Evolutionary conservation across 208 protist genomes (phyloP), one percentile per base, ranked within the genome.

Genomic region (Naegleria lovaniensis): DNA sequence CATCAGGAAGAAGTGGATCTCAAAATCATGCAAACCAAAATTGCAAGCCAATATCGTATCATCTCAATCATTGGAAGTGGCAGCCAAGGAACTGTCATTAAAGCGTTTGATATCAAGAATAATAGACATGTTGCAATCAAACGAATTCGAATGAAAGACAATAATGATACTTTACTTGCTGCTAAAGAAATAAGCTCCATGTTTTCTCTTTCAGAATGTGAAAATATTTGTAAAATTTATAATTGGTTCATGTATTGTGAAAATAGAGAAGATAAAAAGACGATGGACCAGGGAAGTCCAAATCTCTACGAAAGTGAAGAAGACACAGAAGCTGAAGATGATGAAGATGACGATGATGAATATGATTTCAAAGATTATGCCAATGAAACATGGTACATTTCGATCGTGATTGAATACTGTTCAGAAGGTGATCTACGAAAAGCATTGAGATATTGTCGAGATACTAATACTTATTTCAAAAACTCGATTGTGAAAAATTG

Each of bases 121-220:
- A 83, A 83, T 39, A 83, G 33, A 83, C 33, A 38, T 39, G 22
- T n/a, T 1, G 75, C 75, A 39, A 83, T 83, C 33, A 83, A 83
- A 83, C 75, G 75, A 36, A 83, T 83, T 83, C 7, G 33, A 83
- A n/a, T 83, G 33, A 83, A 83, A n/a, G 75, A 83, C 33, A n/a
- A 83, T 39, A n/a, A 39, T 40, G 33, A 39, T 39, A 83, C 33
- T 5, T 15, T 40, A 15, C 13, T 39, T 2, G 75, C 75, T 5
- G 13, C n/a, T 36, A 83, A 39, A 83, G 75, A 83, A 83, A 83
- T 83, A 36, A 39, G 16, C 1, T 13, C 33, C 75, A 83, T 83
- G 75, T 83, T 40, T 11, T n/a, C 22, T 36, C 22, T 83, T 13
- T 15, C 13, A 15, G 75, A 83, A 11, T 38, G 33, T 83, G 75